Percentiles rank a stretch among this genome's conserved stretches.
phyloP scores from a whole-genome alignment of 441 rosid genomes.

The Erodium moschatum region DNA sequence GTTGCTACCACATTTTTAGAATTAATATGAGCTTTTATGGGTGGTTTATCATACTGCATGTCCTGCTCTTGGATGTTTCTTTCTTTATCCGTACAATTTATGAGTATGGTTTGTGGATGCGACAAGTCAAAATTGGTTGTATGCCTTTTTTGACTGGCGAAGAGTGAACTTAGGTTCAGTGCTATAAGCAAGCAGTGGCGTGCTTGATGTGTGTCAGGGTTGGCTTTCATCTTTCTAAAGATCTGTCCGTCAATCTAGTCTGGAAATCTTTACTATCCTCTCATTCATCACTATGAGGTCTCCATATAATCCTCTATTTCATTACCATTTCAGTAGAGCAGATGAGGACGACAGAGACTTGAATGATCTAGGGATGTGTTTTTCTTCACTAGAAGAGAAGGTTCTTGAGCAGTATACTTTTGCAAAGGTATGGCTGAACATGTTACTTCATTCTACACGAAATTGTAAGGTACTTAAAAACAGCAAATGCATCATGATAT shows the following conservation, averaged over 20 bases:
- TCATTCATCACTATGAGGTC: conserved; percentile 10
- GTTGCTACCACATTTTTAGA: too few species aligned
- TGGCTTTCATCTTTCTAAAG: background rate
- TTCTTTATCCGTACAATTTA: too few species aligned
- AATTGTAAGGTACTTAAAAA: conserved; percentile 2
- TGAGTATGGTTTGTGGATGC: too few species aligned
- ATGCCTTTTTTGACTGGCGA: background rate
- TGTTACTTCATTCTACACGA: conserved; percentile 7
- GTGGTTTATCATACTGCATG: too few species aligned
- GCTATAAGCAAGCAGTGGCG: background rate
- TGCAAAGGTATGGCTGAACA: conserved; percentile 58
- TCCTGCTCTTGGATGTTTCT: too few species aligned
- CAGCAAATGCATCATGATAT: background rate
- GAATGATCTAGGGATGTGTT: conserved; percentile 68
- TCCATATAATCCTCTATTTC: conserved; percentile 10
- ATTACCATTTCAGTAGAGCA: conserved; percentile 42
- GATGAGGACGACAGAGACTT: conserved; percentile 63
- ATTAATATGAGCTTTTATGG: too few species aligned
- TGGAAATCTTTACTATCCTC: background rate
- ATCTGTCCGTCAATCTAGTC: background rate
- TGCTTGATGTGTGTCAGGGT: background rate
- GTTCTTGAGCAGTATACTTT: conserved; percentile 82
- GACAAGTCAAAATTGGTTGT: too few species aligned
- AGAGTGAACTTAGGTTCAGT: background rate
- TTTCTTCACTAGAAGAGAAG: conserved; percentile 77